Percentiles rank a stretch among this genome's conserved stretches.
Evolutionary conservation across 768 basidiomycete species (phyloP).

Genomic region (Lentinula edodes): DNA sequence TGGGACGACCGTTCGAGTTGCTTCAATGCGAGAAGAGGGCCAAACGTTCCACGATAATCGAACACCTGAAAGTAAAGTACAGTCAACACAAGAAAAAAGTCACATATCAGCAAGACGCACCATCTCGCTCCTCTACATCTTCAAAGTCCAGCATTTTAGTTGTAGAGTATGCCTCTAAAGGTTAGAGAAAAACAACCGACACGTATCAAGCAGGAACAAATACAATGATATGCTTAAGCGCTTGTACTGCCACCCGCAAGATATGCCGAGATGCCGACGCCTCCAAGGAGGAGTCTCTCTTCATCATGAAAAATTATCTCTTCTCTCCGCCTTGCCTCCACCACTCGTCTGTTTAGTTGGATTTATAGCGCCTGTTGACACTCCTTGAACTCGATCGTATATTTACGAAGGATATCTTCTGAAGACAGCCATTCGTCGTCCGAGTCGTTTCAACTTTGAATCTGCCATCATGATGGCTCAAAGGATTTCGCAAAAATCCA

Average conservation of each 20-base stretch:
- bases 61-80: slow-evolving; percentile 52
- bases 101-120: slow-evolving; percentile 36
- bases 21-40: slow-evolving; percentile 97
- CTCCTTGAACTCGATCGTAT: too few species aligned
- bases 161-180: background rate
- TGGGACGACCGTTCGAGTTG: slow-evolving; percentile 95
- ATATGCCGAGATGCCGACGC: background rate
- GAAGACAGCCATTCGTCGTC: too few species aligned
- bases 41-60: slow-evolving; percentile 98
- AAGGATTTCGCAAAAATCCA: too few species aligned
- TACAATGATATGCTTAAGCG: background rate
- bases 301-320: background rate
- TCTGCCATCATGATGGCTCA: too few species aligned
- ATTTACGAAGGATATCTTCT: too few species aligned
- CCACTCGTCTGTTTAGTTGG: too few species aligned
- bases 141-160: slow-evolving; percentile 77
- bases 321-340: too few species aligned
- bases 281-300: background rate
- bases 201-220: slow-evolving; percentile 2
- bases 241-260: background rate
- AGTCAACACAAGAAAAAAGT: background rate
- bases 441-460: too few species aligned
- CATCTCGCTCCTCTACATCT: slow-evolving; percentile 96
- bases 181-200: background rate
- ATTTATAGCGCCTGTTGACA: too few species aligned